These are phyloP conservation scores for Alternaria incomplexa DNA, from an alignment of 2,329 filamentous ascomycete genomes.

Conservation along the genomic window DNA sequence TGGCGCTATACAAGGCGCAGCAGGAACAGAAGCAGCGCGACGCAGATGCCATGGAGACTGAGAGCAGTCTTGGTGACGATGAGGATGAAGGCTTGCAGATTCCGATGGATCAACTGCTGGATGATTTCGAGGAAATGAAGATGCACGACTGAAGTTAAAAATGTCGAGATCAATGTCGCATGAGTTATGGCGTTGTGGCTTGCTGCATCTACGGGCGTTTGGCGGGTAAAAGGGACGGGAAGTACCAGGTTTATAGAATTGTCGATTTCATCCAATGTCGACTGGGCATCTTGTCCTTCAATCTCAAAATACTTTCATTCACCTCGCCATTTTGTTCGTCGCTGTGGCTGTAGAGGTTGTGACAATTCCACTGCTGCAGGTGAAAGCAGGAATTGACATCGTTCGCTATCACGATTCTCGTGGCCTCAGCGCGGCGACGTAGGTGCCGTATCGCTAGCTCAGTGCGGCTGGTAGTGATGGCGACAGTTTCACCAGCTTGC, in stretches of 20 bases:
- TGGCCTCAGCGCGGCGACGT: neutral
- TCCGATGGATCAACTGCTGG: conserved; percentile 69
- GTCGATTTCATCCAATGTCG: neutral
- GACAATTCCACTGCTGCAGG: neutral
- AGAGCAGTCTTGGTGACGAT: conserved; percentile 58
- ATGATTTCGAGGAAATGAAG: conserved; percentile 90
- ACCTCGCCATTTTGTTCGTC: neutral
- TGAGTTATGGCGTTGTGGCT: conserved; percentile 3
- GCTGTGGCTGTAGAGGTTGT: neutral
- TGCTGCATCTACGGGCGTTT: conserved; percentile 13
- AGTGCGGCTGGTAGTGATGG: neutral
- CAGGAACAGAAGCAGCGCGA: conserved; percentile 63
- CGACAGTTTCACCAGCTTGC: neutral
- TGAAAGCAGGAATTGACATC: neutral
- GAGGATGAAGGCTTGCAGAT: conserved; percentile 63
- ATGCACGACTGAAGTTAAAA: conserved; percentile 60
- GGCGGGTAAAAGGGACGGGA: neutral
- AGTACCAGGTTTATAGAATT: neutral
- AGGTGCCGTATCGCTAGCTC: neutral
- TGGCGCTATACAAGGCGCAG: conserved; percentile 82
- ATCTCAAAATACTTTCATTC: neutral
- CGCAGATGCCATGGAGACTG: conserved; percentile 70
- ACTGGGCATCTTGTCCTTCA: neutral
- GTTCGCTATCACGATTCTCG: neutral
- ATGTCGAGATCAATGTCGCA: neutral